Percentiles rank a stretch among this genome's conserved stretches.
These are phyloP conservation scores for Ophiostoma quercus DNA, from an alignment of 2,329 filamentous ascomycete species.

Conservation along the genomic window DNA sequence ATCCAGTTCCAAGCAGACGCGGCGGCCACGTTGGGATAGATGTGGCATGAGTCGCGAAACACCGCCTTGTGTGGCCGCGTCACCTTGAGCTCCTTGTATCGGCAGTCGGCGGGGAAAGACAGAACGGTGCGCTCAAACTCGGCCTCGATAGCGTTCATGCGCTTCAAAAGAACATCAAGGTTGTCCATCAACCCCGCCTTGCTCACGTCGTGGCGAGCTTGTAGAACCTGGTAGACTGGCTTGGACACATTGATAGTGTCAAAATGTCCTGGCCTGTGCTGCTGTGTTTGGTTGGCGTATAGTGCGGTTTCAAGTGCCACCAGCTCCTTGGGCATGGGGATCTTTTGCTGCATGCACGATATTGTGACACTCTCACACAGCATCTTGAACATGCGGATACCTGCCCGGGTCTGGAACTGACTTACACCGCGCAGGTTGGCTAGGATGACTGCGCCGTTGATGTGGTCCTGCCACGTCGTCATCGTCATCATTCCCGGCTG, in stretches of 20 bases:
- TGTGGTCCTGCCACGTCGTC: constrained; percentile 49
- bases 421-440: constrained; percentile 45
- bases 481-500: constrained; percentile 44
- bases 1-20: constrained; percentile 47
- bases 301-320: constrained; percentile 44
- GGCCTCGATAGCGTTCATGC: constrained; percentile 39
- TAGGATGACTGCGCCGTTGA: constrained; percentile 48
- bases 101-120: constrained; percentile 39
- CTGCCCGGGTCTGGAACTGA: constrained; percentile 44
- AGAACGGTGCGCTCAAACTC: constrained; percentile 40
- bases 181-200: constrained; percentile 36
- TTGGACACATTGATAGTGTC: constrained; percentile 40
- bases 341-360: constrained; percentile 46
- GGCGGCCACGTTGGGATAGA: constrained; percentile 43
- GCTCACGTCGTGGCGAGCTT: constrained; percentile 43
- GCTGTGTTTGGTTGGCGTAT: constrained; percentile 31
- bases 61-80: constrained; percentile 40
- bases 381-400: constrained; percentile 51
- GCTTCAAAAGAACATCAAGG: constrained; percentile 40
- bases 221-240: constrained; percentile 43
- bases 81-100: constrained; percentile 40
- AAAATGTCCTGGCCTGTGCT: constrained; percentile 33
- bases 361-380: constrained; percentile 48
- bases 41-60: constrained; percentile 41
- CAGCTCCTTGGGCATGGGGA: constrained; percentile 46